phyloP scores from a whole-genome alignment of 345 rosid species.

The Murraya koenigii region DNA sequence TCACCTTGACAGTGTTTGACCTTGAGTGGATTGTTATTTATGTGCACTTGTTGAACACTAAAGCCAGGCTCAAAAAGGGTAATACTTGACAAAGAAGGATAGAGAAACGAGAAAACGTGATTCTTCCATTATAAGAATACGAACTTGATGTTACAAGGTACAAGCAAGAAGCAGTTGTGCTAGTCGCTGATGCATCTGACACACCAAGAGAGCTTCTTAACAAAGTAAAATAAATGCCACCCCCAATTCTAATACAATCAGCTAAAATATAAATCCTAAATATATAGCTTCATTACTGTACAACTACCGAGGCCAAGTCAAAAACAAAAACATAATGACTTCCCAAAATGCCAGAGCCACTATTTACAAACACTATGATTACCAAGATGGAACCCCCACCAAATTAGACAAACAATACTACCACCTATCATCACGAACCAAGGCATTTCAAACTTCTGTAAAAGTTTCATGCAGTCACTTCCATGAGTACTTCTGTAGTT shows the following conservation, averaged over 20 bases:
- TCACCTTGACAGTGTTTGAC: not conserved
- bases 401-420: conserved; percentile 22
- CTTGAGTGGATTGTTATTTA: not conserved
- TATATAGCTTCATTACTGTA: conserved; percentile 54
- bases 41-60: not conserved
- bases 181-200: not conserved
- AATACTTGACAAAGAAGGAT: not conserved
- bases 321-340: conserved; percentile 23
- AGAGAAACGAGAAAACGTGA: not conserved
- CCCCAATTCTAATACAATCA: conserved; percentile 20
- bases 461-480: conserved; percentile 38
- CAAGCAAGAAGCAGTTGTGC: conserved; percentile 11
- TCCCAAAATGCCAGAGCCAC: conserved; percentile 28
- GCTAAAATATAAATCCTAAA: conserved; percentile 25
- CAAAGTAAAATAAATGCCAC: conserved; percentile 15
- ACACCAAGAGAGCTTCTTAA: conserved; percentile 5
- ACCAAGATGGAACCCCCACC: conserved; percentile 13
- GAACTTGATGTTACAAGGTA: conserved; percentile 15
- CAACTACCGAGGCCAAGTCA: conserved; percentile 42
- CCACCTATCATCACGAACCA: conserved; percentile 28
- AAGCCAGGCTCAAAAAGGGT: not conserved
- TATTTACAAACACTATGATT: conserved; percentile 38
- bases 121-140: conserved; percentile 9
- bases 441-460: conserved; percentile 11
- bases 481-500: conserved; percentile 32